Evolutionary conservation across 192 early-diverging fungal genomes (phyloP), one percentile per base, ranked within the genome.

Genomic region (Martensiomyces pterosporus): DNA sequence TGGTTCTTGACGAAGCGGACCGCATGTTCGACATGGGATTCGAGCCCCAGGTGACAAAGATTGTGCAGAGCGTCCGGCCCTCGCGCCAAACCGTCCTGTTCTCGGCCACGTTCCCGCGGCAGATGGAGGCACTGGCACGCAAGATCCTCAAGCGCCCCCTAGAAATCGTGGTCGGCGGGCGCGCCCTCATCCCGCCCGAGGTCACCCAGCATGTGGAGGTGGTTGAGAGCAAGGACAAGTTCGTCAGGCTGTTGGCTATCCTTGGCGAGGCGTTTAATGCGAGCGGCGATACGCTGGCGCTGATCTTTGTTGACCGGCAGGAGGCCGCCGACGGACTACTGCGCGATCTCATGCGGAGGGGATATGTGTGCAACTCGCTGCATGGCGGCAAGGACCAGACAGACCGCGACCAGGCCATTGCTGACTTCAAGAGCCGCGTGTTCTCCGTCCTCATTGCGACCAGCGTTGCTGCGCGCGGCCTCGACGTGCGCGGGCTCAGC

Each of bases 21-120:
- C 82, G 90, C 54, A 97, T 99, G 94, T 96, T 99, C 77, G 94
- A 97, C 66, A 90, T 96, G 87, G 97, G 94, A 10, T 99, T 99
- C 58, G 94, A 95, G 64, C 93, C 91, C 23, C 93, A 96, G 64
- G 92, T 99, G 16, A 92, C 93, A 84, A 87, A 90, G 59, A 97
- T 99, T 49, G 85, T 97, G 16, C 88, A 86, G 46, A 90, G 88
- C 59, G 86, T 94, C 13, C 80, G 93, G 14, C 93, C 94, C 9
- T 77, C 82, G 43, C 79, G 88, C 10, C 93, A 95, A 48, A 89
- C 90, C 0, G 85, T 95, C 4, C 64, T 95, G 24, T 97, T 97
- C 47, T 94, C 92, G 6, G 94, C 94, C 19, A 97, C 94, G 4
- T 97, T 97, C 60, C 92, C 94, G 0, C 82, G 89, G 3, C 89